Evolutionary conservation across 345 rosid species (phyloP).

Genomic region (Brassica napus): Da-Ae NC_063435.1:28395001-28395500

Average conservation of each 20-base stretch:
- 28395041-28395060: background rate
- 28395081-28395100: background rate
- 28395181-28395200: constrained; percentile 24
- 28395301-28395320: constrained; percentile 34
- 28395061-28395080: background rate
- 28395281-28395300: constrained; percentile 28
- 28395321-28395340: constrained; percentile 25
- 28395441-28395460: background rate
- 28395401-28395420: background rate
- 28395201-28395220: constrained; percentile 9
- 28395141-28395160: background rate
- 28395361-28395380: constrained; percentile 2
- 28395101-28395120: background rate
- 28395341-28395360: background rate
- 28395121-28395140: constrained; percentile 15
- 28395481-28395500: constrained; percentile 27
- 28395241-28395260: constrained; percentile 15
- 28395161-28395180: background rate
- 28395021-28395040: background rate
- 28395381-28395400: background rate
- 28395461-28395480: constrained; percentile 1
- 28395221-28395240: background rate
- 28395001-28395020: background rate
- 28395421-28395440: background rate
- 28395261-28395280: constrained; percentile 24